Base-by-base conservation (phyloP, 225 moss, liverwort and hornwort genomes). In the Asterella californica region DNA sequence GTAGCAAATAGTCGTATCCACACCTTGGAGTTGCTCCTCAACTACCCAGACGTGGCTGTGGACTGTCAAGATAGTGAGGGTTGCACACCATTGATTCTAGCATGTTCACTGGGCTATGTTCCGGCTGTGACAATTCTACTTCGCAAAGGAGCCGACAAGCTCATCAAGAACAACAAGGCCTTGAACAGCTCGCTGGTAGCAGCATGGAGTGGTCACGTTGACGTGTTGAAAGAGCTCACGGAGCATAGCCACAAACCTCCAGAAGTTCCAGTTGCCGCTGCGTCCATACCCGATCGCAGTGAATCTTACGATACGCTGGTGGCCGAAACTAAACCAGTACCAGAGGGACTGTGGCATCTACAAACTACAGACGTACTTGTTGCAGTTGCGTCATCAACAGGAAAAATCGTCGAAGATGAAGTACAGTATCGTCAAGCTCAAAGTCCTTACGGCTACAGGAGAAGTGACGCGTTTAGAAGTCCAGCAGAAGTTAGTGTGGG, bases 41-140 rank as follows among this genome's bases (percentile, higher is more conserved):
- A 49, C 46, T 49, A 61, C 48, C n/a, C 25, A 24, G 50, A 37
- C 52, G 68, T 79, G 14, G 68, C 49, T n/a, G 60, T 83, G 24
- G 73, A 83, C 24, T 38, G n/a, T 1, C 64, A 67, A 36, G 83
- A 83, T 50, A 37, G 4, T 9, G 65, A 74, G 33, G 79, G 79
- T 2, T 74, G 57, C 75, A 83, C 83, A 2, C 66, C 83, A 22
- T 29, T 83, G 47, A 66, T 79, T 12, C 73, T 83, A 2, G 79
- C 83, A 1, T 74, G 74, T 36, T 50, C 45, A 54, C 19, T 55
- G 24, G 83, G 79, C 21, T 66, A 83, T 19, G 57, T 42, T 29
- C 14, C 15, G 45, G 75, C 55, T 0, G 83, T 79, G 32, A 24
- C 14, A 15, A 42, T 83, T 68, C 74, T 83, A 2, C 46, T 83